Conservation (phyloP, 2,329 filamentous ascomycete genomes). For the Aquanectria penicillioides region DNA sequence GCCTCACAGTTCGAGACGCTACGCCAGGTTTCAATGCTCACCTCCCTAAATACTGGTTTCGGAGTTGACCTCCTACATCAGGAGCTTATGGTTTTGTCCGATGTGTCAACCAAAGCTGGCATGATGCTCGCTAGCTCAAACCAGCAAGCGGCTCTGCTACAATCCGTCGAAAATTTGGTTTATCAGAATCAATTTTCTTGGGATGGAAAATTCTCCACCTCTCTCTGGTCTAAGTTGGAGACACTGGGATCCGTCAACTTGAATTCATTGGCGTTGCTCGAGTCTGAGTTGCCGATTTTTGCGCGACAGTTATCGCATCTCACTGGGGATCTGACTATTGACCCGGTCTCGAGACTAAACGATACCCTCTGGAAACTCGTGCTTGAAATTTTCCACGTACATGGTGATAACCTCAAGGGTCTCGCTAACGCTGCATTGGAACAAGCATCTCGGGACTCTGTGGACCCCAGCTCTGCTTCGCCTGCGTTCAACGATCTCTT, state of each 20-base stretch:
- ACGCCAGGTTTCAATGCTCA: conserved; percentile 61
- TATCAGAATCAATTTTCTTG: conserved; percentile 50
- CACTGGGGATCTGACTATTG: conserved; percentile 58
- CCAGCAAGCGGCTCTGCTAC: conserved; percentile 52
- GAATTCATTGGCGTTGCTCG: conserved; percentile 69
- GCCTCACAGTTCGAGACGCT: conserved; percentile 65
- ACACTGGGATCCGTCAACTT: conserved; percentile 64
- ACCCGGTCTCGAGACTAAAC: conserved; percentile 61
- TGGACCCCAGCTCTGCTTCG: conserved; percentile 5
- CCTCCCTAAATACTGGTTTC: conserved; percentile 29
- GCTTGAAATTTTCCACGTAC: conserved; percentile 52
- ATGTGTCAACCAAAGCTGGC: conserved; percentile 47
- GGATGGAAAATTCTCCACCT: conserved; percentile 53
- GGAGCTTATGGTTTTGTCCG: conserved; percentile 62
- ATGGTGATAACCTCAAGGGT: conserved; percentile 46
- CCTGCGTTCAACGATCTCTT: conserved; percentile 36
- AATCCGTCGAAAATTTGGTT: conserved; percentile 60
- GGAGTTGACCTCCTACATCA: conserved; percentile 26
- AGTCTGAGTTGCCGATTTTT: conserved; percentile 71
- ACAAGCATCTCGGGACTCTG: conserved; percentile 25
- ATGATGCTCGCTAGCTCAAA: conserved; percentile 47
- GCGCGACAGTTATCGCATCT: conserved; percentile 64
- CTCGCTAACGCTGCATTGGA: conserved; percentile 41
- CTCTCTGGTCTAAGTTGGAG: conserved; percentile 66
- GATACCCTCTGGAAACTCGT: conserved; percentile 59